phyloP scores from a whole-genome alignment of 495 filamentous ascomycete genomes.

The Stereocaulon alpinum region DNA sequence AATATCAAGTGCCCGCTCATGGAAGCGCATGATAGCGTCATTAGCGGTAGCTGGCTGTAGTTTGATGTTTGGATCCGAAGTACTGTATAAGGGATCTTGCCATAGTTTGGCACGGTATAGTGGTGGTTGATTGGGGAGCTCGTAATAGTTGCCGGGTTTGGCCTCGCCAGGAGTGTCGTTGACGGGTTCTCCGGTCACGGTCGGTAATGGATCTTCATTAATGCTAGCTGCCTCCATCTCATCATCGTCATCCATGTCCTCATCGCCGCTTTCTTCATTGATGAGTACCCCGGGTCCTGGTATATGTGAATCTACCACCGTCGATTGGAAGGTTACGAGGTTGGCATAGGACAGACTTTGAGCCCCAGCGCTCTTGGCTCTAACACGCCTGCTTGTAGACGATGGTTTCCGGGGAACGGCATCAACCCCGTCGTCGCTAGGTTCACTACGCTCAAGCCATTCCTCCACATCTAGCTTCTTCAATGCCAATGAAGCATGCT shows the following conservation, averaged over 20 bases:
- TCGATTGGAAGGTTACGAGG: slow-evolving; percentile 18
- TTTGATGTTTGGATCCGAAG: slow-evolving; percentile 26
- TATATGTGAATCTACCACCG: slow-evolving; percentile 24
- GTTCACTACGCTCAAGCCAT: slow-evolving; percentile 37
- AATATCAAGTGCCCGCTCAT: slow-evolving; percentile 34
- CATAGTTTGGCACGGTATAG: slow-evolving; percentile 34
- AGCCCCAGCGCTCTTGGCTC: slow-evolving; percentile 41
- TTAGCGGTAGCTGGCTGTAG: slow-evolving; percentile 37
- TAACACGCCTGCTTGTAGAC: slow-evolving; percentile 21
- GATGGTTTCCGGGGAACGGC: slow-evolving; percentile 16
- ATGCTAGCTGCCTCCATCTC: slow-evolving; percentile 24
- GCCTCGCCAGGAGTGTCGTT: slow-evolving; percentile 25
- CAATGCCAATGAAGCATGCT: slow-evolving; percentile 30
- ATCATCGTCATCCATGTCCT: slow-evolving; percentile 27
- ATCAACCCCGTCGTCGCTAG: slow-evolving; percentile 35
- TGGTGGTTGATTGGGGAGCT: slow-evolving; percentile 23
- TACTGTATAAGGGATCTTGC: slow-evolving; percentile 32
- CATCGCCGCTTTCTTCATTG: slow-evolving; percentile 36
- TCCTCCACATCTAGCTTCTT: slow-evolving; percentile 37
- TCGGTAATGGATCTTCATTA: slow-evolving; percentile 26
- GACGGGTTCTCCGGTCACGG: slow-evolving; percentile 28
- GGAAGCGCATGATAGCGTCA: slow-evolving; percentile 37
- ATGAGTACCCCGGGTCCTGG: slow-evolving; percentile 39
- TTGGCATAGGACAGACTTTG: slow-evolving; percentile 32
- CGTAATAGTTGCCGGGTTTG: slow-evolving; percentile 17